Base-by-base conservation (phyloP, 2,329 filamentous ascomycete genomes). In the Rosellinia necatrix region DNA sequence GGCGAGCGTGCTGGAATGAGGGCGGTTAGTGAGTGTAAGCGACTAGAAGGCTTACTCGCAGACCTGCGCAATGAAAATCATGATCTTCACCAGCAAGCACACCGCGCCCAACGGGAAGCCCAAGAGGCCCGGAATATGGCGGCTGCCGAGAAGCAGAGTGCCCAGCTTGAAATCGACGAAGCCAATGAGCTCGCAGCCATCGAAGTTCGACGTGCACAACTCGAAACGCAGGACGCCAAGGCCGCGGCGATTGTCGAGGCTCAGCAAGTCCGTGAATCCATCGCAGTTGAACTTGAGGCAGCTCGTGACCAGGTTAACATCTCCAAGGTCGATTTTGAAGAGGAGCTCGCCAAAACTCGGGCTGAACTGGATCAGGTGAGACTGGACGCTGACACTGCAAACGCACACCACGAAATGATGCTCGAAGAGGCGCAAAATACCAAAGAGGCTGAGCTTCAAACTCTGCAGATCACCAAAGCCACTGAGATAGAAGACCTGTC, bases 261-360 rank as follows among this genome's bases (percentile, higher is more conserved):
- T 40, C 87, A 93, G 71, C 88, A 91, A 42, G 90, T 88, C 12
- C 89, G 89, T 56, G 84, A 88, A 60, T 81, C 90, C 4, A 81
- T 96, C 78, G 89, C 96, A 71, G 82, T 83, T 10, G 91, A 97
- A 68, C 78, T 97, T 29, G 91, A 96, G 56, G 80, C 85, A 34
- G 90, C 92, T 48, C 94, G 92, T 68, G 87, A 90, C 70, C 88
- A 96, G 66, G 89, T 93, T 72, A 93, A 96, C 67, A 83, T 89
- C 51, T 86, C 93, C 24, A 88, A 91, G 49, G 85, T 89, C 42
- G 89, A 93, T 66, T 82, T 96, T 9, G 92, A 96, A 70, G 86
- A 88, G 56, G 90, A 96, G 70, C 83, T 94, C 57, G 75, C 81
- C 22, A 87, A 86, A 66, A 76, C 92, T 24, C 86, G 91, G 49